Base-by-base conservation (phyloP, 2,329 filamentous ascomycete species). In the Cordyceps farinosa region DNA sequence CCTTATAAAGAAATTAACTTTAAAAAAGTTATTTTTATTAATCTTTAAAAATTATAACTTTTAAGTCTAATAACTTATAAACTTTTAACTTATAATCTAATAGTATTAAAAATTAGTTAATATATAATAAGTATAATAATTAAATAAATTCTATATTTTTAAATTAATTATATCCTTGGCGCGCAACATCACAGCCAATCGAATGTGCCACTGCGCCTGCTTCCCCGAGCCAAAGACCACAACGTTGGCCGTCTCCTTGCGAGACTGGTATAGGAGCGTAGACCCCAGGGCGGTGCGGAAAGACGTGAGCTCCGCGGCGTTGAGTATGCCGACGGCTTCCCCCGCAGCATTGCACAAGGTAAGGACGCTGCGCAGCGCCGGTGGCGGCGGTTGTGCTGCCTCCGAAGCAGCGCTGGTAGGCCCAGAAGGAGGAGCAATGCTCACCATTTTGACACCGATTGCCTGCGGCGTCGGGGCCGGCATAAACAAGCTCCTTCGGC, bases 121-220 rank as follows among this genome's bases (percentile, higher is more conserved):
- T 22, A 22, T 22, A 22, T 22, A 22, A 22, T 22, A 22, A 22
- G 22, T 22, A 22, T 22, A 22, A 22, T 22, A 22, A 22, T 22
- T 22, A 22, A 22, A 22, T 22, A 22, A 22, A 22, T 22, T 22
- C 22, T 22, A 22, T 22, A 22, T 22, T 22, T 22, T 22, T 22
- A 22, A 22, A 22, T 22, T 22, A 22, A 22, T 22, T 22, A 76
- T 68, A 15, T 72, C 69, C 0, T 57, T 44, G 0, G 71, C 71
- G 3, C 71, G 65, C 0, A 90, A 78, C 2, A 87, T 76, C 2
- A 91, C 74, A 0, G 87, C 85, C 6, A 91, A 80, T 1, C 87
- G 82, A 9, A 88, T 83, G 69, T 90, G 88, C 88, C 88, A 91
- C 69, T 88, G 85, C 0, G 88, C 89, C 73, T 90, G 87, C 66